Evolutionary conservation across 352 stramenopile species (phyloP).

Genomic region (Phytopythium montanum): DNA sequence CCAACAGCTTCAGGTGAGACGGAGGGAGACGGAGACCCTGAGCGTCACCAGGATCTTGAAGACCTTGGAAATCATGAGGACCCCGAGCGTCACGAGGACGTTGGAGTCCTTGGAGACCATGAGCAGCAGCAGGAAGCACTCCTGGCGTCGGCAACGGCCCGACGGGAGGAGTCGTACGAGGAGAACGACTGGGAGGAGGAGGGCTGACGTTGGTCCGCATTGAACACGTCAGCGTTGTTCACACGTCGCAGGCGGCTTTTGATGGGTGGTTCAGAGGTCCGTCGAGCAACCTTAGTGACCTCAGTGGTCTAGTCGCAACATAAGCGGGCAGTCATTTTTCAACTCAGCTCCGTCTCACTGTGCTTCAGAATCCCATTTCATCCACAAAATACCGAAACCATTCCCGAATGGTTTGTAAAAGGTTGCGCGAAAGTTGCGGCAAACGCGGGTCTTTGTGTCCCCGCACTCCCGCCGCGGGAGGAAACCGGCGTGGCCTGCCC

Average conservation of each 20-base stretch:
- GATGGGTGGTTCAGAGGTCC: constrained; percentile 2
- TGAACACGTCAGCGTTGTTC: too few relatives aligned
- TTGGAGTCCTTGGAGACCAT: neutral
- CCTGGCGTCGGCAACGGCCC: neutral
- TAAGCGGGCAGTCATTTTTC: neutral
- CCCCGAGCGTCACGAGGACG: neutral
- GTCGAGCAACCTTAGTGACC: neutral
- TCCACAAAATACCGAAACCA: neutral
- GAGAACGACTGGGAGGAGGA: constrained; percentile 69
- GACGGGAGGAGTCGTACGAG: constrained; percentile 45
- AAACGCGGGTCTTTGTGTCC: neutral
- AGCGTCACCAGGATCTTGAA: neutral
- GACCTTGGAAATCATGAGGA: neutral
- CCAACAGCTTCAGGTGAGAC: too few relatives aligned
- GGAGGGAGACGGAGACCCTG: neutral
- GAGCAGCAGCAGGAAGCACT: neutral
- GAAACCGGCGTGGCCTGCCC: too few relatives aligned
- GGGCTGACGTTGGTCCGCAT: neutral
- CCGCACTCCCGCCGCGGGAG: neutral
- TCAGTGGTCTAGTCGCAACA: neutral
- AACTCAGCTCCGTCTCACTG: too few relatives aligned
- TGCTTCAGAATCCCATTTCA: too few relatives aligned
- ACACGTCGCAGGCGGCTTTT: neutral
- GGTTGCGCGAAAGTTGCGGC: neutral
- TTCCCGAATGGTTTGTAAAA: neutral